phyloP scores from a whole-genome alignment of 768 basidiomycete genomes.

The Termitomyces sp. region DNA sequence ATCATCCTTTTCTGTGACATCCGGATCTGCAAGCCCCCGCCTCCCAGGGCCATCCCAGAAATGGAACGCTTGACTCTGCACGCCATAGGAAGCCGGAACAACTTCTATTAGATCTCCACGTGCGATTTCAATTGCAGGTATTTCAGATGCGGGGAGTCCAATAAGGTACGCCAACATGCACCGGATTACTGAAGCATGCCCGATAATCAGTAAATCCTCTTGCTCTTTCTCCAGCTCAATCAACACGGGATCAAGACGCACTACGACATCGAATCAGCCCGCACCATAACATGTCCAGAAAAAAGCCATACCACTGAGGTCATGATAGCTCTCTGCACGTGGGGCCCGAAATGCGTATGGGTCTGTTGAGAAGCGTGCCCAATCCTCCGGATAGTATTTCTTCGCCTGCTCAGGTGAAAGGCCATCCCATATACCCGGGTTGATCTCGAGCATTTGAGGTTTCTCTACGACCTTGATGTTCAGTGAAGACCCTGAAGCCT shows the following conservation, averaged over 20 bases:
- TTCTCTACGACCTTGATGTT: constrained; percentile 90
- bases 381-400: constrained; percentile 89
- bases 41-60: constrained; percentile 89
- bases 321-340: constrained; percentile 96
- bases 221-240: constrained; percentile 93
- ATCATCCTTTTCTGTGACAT: constrained; percentile 39
- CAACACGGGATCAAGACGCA: constrained; percentile 88
- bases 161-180: constrained; percentile 92
- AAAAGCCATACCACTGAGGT: constrained; percentile 64
- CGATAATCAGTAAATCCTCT: constrained; percentile 94
- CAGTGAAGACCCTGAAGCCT: constrained; percentile 18
- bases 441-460: constrained; percentile 96
- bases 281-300: not conserved
- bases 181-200: constrained; percentile 95
- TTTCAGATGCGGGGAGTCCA: constrained; percentile 91
- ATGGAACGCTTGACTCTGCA: constrained; percentile 84
- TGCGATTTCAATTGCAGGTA: constrained; percentile 95
- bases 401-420: constrained; percentile 85
- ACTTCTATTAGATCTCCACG: constrained; percentile 96
- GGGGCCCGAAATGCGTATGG: constrained; percentile 92
- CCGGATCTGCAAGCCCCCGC: constrained; percentile 29
- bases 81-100: constrained; percentile 83
- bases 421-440: constrained; percentile 97
- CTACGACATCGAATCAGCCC: constrained; percentile 29
- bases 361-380: constrained; percentile 87